Conservation (phyloP, 805 yeast genomes). For the Ogataea allantospora region DNA sequence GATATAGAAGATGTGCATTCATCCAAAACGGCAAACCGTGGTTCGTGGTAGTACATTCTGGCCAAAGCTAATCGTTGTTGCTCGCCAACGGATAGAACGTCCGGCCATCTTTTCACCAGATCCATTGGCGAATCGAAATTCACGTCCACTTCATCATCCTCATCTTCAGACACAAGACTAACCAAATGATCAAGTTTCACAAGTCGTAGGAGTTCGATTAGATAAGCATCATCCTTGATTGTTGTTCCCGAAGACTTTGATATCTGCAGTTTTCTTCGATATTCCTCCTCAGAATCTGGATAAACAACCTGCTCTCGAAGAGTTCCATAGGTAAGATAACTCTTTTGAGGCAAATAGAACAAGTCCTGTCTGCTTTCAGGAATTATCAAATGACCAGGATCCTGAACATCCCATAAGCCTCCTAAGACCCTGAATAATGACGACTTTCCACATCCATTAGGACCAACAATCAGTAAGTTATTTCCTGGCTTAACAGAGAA, state of each 20-base stretch:
- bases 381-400: constrained; percentile 53
- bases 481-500: constrained; percentile 79
- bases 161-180: constrained; percentile 33
- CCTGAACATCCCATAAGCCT: constrained; percentile 84
- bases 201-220: constrained; percentile 51
- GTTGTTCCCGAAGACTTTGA: constrained; percentile 34
- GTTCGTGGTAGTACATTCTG: constrained; percentile 83
- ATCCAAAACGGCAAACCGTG: constrained; percentile 91
- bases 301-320: constrained; percentile 86
- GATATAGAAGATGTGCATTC: constrained; percentile 96
- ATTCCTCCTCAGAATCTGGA: constrained; percentile 70
- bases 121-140: constrained; percentile 52
- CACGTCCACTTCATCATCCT: constrained; percentile 16
- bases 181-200: constrained; percentile 61
- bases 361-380: constrained; percentile 66
- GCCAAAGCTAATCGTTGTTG: constrained; percentile 95
- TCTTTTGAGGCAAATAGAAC: constrained; percentile 90
- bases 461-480: constrained; percentile 87
- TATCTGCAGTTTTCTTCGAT: constrained; percentile 34
- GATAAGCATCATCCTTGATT: constrained; percentile 45
- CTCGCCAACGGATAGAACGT: constrained; percentile 84
- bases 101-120: constrained; percentile 77
- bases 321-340: constrained; percentile 78
- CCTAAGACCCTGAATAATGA: constrained; percentile 88
- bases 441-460: constrained; percentile 95